Base-by-base conservation (phyloP, 768 basidiomycete species). In the Lentinula raphanica region DNA sequence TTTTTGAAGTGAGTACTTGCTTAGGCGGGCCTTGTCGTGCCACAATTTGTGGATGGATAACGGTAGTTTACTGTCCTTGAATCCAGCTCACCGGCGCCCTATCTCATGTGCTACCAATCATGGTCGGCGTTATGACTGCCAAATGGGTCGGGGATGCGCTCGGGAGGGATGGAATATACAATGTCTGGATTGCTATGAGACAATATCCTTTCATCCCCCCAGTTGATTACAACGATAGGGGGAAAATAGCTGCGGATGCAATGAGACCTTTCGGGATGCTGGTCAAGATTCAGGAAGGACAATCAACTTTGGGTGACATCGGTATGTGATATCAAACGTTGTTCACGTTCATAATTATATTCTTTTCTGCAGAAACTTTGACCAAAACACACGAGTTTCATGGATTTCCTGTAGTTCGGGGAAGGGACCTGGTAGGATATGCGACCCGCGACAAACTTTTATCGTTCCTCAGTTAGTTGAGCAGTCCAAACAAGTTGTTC, bases 61-160 rank as follows among this genome's bases (percentile, higher is more conserved):
- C 53, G 32, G 28, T 57, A 8, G 13, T 61, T 44, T 54, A 9
- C 31, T 53, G 12, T 13, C 48, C 28, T 8, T 29, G 28, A 36
- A 25, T 50, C 21, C 49, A 88, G 86, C 73, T 90, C n/a, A 90
- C 88, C 21, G 88, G 88, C 13, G 88, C 88, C 3, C 73, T 90
- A 27, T 89, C 87, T 13, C 88, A 90, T 71, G 88, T 90, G n/a
- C 74, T 90, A 31, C 88, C 88, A 15, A 88, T 90, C 67, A 89
- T 90, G 88, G 83, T 90, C 46, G 84, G 82, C 56, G 86, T 90
- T 53, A 87, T 88, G 84, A 80, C 82, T 19, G 76, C 86, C 7
- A 90, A 90, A 73, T 89, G 84, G 84, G 84, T 89, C 9, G 88
- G 83, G 6, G 88, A 90, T 64, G 86, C 85, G 12, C 75, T 87